Base-by-base conservation (phyloP, 208 protist species). In the Lotmaria passim region DNA sequence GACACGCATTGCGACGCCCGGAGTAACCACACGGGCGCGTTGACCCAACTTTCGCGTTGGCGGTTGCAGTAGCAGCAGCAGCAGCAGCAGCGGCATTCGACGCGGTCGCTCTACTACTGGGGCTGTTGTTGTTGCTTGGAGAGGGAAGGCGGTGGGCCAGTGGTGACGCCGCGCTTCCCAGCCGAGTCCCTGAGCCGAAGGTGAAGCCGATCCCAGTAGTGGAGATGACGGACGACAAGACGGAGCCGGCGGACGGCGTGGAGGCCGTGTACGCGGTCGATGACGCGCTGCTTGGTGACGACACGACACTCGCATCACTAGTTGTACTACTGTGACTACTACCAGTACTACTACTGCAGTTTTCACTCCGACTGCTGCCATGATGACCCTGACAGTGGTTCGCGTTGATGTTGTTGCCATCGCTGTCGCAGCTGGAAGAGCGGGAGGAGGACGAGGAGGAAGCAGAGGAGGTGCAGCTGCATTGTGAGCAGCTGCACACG, bases 171-270 rank as follows among this genome's bases (percentile, higher is more conserved):
- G 34, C 59, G 31, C 26, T 46, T 2, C 19, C 61, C 11, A 36
- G 69, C 11, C 31, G 57, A 3, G 41, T 30, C 3, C 51, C 69
- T 0, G 39, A 59, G 51, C 30, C 39, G n/a, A 68, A 67, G 0
- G 50, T 24, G 2, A 62, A 62, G 28, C 23, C 48, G 19, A 65
- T 47, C 5, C 50, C 59, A 0, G 39, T 66, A 3, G 69, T 17
- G 30, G 58, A 46, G 26, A 62, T 48, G 10, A 67, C 50, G n/a
- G 68, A 59, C n/a, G 53, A 72, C 12, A 51, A 19, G 34, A 60
- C 28, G 24, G 52, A 57, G 2, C 1, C 39, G 7, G 52, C 46
- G 19, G 60, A 62, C 4, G 19, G n/a, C 5, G 41, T 55, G 31
- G 58, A 47, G 38, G 61, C 47, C 30, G 33, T 33, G 50, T 50